Conservation (phyloP, 768 basidiomycete genomes). For the Podaxis sp. region DNA sequence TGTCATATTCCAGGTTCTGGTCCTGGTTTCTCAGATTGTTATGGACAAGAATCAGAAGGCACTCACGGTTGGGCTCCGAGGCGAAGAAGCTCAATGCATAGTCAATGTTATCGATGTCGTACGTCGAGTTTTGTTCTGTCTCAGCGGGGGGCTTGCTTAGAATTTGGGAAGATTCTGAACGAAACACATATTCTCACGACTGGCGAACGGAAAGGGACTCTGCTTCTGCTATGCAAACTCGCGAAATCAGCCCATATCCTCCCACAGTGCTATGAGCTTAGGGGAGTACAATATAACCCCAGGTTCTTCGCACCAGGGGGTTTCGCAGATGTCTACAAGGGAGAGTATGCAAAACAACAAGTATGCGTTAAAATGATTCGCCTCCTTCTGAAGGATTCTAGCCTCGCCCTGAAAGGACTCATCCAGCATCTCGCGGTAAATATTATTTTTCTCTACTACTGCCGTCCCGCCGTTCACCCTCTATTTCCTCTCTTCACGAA, state of each 20-base stretch:
- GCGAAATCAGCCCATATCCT: not conserved
- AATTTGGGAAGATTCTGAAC: not conserved
- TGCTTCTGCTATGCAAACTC: slow-evolving; percentile 1
- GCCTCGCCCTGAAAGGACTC: not conserved
- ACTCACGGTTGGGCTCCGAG: too few species aligned
- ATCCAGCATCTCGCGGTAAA: not conserved
- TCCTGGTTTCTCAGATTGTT: too few species aligned
- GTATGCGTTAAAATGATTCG: slow-evolving; percentile 6
- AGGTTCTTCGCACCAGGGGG: not conserved
- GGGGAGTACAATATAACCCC: not conserved
- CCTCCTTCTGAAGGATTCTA: not conserved
- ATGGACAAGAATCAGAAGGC: too few species aligned
- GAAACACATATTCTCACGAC: not conserved
- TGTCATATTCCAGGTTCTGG: too few species aligned
- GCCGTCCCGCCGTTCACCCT: not conserved
- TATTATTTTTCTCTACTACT: not conserved
- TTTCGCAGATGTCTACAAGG: not conserved
- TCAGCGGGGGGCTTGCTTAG: not conserved
- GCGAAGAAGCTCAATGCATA: not conserved
- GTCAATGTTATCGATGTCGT: not conserved
- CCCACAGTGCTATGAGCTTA: not conserved
- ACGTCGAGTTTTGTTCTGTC: not conserved
- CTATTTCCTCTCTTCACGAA: too few species aligned
- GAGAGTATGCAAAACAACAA: not conserved
- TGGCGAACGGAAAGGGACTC: not conserved